phyloP scores from a whole-genome alignment of 2,329 filamentous ascomycete species.

The Geosmithia flava region DNA sequence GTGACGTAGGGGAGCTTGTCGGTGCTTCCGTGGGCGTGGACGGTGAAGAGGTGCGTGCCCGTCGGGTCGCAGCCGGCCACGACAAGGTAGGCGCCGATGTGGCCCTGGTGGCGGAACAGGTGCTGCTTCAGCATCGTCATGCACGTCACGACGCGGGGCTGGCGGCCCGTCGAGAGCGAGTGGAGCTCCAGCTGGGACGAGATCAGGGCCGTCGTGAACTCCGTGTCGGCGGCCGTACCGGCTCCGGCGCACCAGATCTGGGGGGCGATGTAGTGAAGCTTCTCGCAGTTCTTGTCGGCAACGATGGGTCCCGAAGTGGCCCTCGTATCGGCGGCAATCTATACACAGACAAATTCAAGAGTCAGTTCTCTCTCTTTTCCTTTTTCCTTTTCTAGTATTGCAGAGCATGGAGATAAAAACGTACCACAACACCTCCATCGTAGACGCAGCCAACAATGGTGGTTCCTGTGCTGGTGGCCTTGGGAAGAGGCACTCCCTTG shows the following conservation, averaged over 20 bases:
- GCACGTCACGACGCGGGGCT: slow-evolving; percentile 93
- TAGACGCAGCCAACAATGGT: slow-evolving; percentile 97
- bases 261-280: slow-evolving; percentile 96
- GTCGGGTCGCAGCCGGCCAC: slow-evolving; percentile 95
- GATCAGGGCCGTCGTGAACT: slow-evolving; percentile 98
- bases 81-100: slow-evolving; percentile 96
- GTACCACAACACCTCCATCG: slow-evolving; percentile 87
- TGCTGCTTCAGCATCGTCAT: slow-evolving; percentile 99
- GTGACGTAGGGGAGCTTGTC: slow-evolving; percentile 99
- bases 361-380: not conserved
- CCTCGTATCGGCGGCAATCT: slow-evolving; percentile 97
- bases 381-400: not conserved
- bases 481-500: slow-evolving; percentile 85
- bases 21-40: slow-evolving; percentile 94
- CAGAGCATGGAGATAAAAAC: slow-evolving; percentile 16
- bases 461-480: slow-evolving; percentile 96
- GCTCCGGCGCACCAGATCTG: slow-evolving; percentile 99
- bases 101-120: slow-evolving; percentile 93
- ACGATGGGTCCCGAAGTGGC: slow-evolving; percentile 96
- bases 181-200: slow-evolving; percentile 98
- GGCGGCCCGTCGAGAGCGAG: slow-evolving; percentile 88
- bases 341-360: slow-evolving; percentile 4
- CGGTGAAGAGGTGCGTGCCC: slow-evolving; percentile 89
- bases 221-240: slow-evolving; percentile 93
- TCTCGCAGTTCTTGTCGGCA: slow-evolving; percentile 99